These are phyloP conservation scores for Cudoniella acicularis DNA, from an alignment of 495 filamentous ascomycete genomes.

Conservation along the genomic window DNA sequence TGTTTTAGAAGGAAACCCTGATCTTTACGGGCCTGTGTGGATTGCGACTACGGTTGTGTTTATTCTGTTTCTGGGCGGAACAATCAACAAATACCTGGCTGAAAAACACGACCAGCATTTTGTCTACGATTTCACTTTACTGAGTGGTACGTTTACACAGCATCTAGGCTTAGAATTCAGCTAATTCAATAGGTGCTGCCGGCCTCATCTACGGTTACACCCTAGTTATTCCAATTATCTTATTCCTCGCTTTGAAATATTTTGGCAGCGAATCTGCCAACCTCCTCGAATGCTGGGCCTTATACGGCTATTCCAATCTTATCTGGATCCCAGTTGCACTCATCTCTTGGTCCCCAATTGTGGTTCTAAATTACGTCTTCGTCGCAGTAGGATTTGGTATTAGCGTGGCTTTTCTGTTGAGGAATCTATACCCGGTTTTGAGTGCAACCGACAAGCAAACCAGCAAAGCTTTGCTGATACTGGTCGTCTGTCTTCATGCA, in stretches of 20 bases:
- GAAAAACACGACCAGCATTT: conserved; percentile 34
- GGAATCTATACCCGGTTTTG: conserved; percentile 91
- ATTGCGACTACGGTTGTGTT: conserved; percentile 97
- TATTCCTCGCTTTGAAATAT: conserved; percentile 90
- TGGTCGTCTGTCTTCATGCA: conserved; percentile 81
- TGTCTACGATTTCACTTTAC: conserved; percentile 83
- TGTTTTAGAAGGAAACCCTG: conserved; percentile 93
- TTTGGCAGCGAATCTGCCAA: conserved; percentile 87
- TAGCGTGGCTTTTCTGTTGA: conserved; percentile 79
- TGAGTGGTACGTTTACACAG: conserved; percentile 52
- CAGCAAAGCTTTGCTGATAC: conserved; percentile 78
- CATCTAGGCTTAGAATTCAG: neutral
- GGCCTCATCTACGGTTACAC: conserved; percentile 95
- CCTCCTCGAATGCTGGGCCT: conserved; percentile 85
- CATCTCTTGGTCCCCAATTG: conserved; percentile 81
- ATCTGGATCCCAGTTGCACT: conserved; percentile 95
- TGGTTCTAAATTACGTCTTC: conserved; percentile 88
- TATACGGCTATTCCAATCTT: conserved; percentile 94
- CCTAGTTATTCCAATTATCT: conserved; percentile 69
- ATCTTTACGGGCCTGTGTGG: conserved; percentile 94
- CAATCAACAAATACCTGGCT: conserved; percentile 84
- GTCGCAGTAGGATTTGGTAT: conserved; percentile 85
- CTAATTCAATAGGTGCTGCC: conserved; percentile 62
- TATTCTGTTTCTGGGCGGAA: conserved; percentile 91
- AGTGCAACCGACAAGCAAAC: conserved; percentile 89